Evolutionary conservation across 2,329 filamentous ascomycete species (phyloP), one percentile per base, ranked within the genome.

Genomic region (Coleophoma crateriformis): DNA sequence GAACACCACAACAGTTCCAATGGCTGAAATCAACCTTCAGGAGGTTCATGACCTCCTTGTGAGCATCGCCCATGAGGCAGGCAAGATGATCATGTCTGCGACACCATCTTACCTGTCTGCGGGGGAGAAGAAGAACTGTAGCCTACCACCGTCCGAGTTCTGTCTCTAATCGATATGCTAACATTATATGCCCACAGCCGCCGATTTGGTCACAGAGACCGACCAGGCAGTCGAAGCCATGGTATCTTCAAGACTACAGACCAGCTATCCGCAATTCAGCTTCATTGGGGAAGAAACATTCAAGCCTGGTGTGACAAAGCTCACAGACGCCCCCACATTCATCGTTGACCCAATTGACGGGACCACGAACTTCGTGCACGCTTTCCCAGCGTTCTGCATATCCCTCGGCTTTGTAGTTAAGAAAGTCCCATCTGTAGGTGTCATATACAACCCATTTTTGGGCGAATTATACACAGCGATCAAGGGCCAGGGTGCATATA

Each of bases 331-430:
- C 14, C 87, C 88, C 2, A 92, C 88, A 40, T 91, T 91, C 69
- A 79, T 91, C 62, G 84, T 88, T 57, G 88, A 92, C 65, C 88
- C 88, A 41, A 90, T 92, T 59, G 88, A 92, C 69, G 88, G 86
- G 62, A 90, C 82, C 7, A 89, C 85, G 46, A 91, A 91, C 74
- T 90, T 92, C 62, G 79, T 91, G 43, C 88, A 91, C 68, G 79
- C 78, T 17, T 85, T 88, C 68, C 85, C 86, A 4, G 77, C 82
- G 60, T 86, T 88, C 54, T 88, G 83, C 70, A 84, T 91, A 69
- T 89, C 85, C 11, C 81, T 92, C 33, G 88, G 87, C 42, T 76
- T 92, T 50, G 77, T 84, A 40, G 68, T 90, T 53, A 68, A 78
- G 61, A 77, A 78, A 54, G 61, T 64, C 11, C 86, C 88, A 19